Conservation (phyloP, 441 rosid species). For the Daphne laureola region DNA sequence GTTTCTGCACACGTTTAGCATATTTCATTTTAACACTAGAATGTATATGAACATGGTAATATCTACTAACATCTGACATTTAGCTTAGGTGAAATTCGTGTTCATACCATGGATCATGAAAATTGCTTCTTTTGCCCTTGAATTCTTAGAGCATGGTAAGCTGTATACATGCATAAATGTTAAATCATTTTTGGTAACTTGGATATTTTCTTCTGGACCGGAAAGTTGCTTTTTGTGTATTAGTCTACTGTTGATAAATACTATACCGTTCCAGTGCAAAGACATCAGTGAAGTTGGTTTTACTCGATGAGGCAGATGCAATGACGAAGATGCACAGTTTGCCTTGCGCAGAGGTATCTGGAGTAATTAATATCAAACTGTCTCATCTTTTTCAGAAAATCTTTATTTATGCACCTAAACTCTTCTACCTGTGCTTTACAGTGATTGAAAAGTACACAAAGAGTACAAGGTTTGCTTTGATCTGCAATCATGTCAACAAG, state of each 20-base stretch:
- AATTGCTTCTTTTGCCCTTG: too few species aligned
- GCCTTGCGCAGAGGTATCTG: conserved; percentile 87
- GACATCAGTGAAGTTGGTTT: conserved; percentile 74
- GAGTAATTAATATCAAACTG: conserved; percentile 1
- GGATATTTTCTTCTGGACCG: neutral
- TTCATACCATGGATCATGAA: too few species aligned
- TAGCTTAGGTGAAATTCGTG: too few species aligned
- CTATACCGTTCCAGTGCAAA: conserved; percentile 45
- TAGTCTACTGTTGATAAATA: conserved; percentile 1
- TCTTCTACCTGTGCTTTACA: conserved; percentile 22
- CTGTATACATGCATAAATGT: too few species aligned
- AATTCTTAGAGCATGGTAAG: too few species aligned
- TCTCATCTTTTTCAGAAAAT: neutral
- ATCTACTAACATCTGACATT: too few species aligned
- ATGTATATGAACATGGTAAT: too few species aligned
- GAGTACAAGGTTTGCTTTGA: conserved; percentile 90
- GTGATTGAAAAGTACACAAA: conserved; percentile 97
- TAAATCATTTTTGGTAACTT: too few species aligned
- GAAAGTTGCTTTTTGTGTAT: conserved; percentile 3
- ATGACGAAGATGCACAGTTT: conserved; percentile 99
- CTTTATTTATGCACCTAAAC: conserved; percentile 12
- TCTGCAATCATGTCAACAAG: conserved; percentile 92
- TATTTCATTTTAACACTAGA: too few species aligned
- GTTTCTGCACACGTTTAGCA: too few species aligned
- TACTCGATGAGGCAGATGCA: conserved; percentile 97